Conservation (phyloP, 2,329 filamentous ascomycete species). For the Diplodia intermedia region DNA sequence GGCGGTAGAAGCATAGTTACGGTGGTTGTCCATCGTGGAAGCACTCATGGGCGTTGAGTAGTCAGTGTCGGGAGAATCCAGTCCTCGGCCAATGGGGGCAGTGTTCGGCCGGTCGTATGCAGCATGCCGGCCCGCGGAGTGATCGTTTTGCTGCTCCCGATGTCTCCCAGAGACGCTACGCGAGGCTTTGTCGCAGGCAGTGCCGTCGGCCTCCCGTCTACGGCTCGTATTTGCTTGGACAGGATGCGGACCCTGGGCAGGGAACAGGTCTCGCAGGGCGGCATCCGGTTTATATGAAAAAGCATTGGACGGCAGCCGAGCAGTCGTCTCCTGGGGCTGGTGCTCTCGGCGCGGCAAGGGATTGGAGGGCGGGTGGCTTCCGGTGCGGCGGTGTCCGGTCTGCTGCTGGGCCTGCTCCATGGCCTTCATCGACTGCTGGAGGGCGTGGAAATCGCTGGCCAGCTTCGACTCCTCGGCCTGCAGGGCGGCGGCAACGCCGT, state of each 20-base stretch:
- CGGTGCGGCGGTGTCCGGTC: slow-evolving; percentile 38
- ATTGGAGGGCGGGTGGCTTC: slow-evolving; percentile 42
- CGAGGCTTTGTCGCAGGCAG: slow-evolving; percentile 39
- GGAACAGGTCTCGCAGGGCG: slow-evolving; percentile 41
- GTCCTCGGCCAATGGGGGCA: slow-evolving; percentile 37
- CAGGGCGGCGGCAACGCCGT: slow-evolving; percentile 43
- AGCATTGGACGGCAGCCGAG: slow-evolving; percentile 38
- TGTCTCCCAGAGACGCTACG: slow-evolving; percentile 37
- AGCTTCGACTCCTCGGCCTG: slow-evolving; percentile 42
- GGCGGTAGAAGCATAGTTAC: slow-evolving; percentile 49
- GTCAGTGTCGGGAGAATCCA: slow-evolving; percentile 45
- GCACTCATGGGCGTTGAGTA: slow-evolving; percentile 53
- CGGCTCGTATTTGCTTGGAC: slow-evolving; percentile 45
- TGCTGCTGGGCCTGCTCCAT: slow-evolving; percentile 35
- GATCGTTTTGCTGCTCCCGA: slow-evolving; percentile 2
- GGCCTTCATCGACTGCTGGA: slow-evolving; percentile 36
- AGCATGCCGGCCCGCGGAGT: slow-evolving; percentile 11
- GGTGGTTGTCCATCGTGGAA: slow-evolving; percentile 47
- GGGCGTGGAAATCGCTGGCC: slow-evolving; percentile 41
- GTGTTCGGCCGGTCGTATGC: slow-evolving; percentile 38
- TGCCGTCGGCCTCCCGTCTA: slow-evolving; percentile 42
- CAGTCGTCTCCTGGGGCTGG: slow-evolving; percentile 38
- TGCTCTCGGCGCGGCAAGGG: slow-evolving; percentile 39
- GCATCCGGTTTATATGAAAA: slow-evolving; percentile 39
- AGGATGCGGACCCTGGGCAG: slow-evolving; percentile 33